These are phyloP conservation scores for Barnettozyma sp. DNA, from an alignment of 805 yeast genomes.

Conservation along the genomic window DNA sequence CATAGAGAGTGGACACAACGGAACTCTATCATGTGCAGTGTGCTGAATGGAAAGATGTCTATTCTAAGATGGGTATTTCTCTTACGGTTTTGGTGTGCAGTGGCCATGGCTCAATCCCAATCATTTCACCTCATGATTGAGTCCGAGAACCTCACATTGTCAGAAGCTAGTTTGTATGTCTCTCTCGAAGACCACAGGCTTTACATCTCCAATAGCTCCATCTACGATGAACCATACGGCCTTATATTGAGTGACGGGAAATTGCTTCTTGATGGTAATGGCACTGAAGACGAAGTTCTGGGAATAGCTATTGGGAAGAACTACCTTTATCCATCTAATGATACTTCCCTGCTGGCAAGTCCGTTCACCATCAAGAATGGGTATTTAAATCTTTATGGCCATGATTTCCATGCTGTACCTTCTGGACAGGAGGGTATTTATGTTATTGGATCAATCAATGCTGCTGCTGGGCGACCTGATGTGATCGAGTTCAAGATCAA, in stretches of 20 bases:
- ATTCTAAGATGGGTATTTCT: neutral
- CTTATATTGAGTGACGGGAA: neutral
- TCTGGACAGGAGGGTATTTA: constrained; percentile 3
- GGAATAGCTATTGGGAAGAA: constrained; percentile 5
- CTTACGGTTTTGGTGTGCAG: too few relatives aligned
- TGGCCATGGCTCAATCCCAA: neutral
- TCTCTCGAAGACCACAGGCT: neutral
- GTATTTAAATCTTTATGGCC: constrained; percentile 2
- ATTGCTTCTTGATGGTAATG: neutral
- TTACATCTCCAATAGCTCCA: neutral
- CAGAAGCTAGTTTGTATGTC: neutral
- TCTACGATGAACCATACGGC: neutral
- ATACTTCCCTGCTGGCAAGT: constrained; percentile 1
- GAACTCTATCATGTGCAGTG: too few relatives aligned
- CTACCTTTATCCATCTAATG: constrained; percentile 2
- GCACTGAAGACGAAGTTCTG: constrained; percentile 1
- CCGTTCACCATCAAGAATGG: constrained; percentile 8
- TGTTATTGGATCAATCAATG: constrained; percentile 3
- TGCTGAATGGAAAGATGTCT: too few relatives aligned
- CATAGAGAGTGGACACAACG: too few relatives aligned
- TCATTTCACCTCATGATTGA: neutral
- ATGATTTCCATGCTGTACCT: constrained; percentile 7
- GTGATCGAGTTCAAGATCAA: constrained; percentile 9
- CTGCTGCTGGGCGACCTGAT: neutral
- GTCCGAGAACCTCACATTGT: neutral